phyloP scores from a whole-genome alignment of 306 rosid genomes.

The Malus asiatica region DNA sequence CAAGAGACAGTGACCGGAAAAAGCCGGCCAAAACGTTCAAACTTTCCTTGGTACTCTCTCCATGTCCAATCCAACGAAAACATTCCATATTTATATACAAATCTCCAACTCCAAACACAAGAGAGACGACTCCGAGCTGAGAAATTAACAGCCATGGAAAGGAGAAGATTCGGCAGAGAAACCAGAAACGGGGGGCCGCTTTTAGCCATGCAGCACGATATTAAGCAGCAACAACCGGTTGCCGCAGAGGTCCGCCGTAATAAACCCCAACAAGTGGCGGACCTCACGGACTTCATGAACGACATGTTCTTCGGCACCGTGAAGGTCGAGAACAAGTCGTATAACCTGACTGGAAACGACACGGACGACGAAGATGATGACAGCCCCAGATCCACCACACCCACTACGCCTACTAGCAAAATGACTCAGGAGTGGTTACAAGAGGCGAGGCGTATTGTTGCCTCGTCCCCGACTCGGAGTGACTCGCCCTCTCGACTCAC shows the following conservation, averaged over 20 bases:
- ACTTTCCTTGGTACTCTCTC: constrained; percentile 3
- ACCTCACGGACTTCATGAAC: constrained; percentile 79
- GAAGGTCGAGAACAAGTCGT: constrained; percentile 23
- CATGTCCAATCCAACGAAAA: not conserved
- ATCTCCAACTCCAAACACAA: not conserved
- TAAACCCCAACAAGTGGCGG: constrained; percentile 33
- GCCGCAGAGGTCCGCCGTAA: not conserved
- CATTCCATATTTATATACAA: not conserved
- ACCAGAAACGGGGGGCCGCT: not conserved
- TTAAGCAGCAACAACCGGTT: not conserved
- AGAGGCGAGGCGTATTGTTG: constrained; percentile 62
- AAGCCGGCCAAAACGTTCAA: constrained; percentile 28
- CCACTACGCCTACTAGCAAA: constrained; percentile 10
- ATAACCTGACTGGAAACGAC: constrained; percentile 44
- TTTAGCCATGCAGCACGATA: not conserved
- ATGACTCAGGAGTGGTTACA: constrained; percentile 68
- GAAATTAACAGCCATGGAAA: not conserved
- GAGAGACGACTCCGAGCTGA: not conserved
- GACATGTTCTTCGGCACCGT: constrained; percentile 64
- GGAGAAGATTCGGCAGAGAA: constrained; percentile 5
- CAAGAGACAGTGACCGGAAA: constrained; percentile 26
- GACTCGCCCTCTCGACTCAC: constrained; percentile 46
- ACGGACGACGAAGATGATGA: not conserved
- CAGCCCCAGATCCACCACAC: not conserved
- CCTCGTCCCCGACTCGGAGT: constrained; percentile 58